A percentile compares a stretch with the other conserved stretches of the same genome.
Evolutionary conservation across 768 basidiomycete species (phyloP).

Genomic region (Tricholoma sp.): DNA sequence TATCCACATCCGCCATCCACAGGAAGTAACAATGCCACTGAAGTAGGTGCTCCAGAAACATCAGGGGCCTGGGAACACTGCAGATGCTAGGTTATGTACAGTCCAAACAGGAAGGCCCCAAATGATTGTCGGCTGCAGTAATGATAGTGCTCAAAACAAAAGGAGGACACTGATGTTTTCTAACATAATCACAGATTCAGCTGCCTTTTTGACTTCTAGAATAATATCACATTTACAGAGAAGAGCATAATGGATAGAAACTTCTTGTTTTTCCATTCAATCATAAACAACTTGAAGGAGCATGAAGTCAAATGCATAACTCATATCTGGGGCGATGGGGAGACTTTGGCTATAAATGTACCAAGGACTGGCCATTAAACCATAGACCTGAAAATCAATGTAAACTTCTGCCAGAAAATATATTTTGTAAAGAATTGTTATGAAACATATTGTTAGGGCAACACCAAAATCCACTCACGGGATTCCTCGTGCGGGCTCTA

Average conservation of each 20-base stretch:
- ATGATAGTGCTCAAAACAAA: conserved; percentile 74
- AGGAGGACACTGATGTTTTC: conserved; percentile 69
- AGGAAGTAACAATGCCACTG: conserved; percentile 54
- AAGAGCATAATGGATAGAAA: conserved; percentile 72
- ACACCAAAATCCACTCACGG: too few relatives aligned
- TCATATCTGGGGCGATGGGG: conserved; percentile 66
- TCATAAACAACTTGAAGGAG: background rate
- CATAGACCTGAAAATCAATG: conserved; percentile 48
- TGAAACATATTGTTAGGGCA: too few relatives aligned
- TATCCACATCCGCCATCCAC: conserved; percentile 57
- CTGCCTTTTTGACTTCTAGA: background rate
- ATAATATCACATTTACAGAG: conserved; percentile 36
- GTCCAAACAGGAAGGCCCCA: conserved; percentile 63
- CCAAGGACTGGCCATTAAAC: conserved; percentile 73
- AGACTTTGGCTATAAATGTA: conserved; percentile 80
- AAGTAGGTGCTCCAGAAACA: background rate
- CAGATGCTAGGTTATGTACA: conserved; percentile 43
- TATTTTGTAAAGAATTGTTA: conserved; percentile 25
- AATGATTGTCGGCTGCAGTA: conserved; percentile 58
- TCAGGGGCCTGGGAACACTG: background rate
- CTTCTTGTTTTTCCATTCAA: conserved; percentile 26
- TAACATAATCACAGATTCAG: conserved; percentile 38
- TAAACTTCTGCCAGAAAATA: background rate
- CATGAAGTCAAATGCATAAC: conserved; percentile 11
- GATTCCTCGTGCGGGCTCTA: too few relatives aligned